A percentile compares a stretch with the other conserved stretches of the same genome.
Evolutionary conservation across 345 rosid species (phyloP).

Genomic region (Brassica napus): DNA sequence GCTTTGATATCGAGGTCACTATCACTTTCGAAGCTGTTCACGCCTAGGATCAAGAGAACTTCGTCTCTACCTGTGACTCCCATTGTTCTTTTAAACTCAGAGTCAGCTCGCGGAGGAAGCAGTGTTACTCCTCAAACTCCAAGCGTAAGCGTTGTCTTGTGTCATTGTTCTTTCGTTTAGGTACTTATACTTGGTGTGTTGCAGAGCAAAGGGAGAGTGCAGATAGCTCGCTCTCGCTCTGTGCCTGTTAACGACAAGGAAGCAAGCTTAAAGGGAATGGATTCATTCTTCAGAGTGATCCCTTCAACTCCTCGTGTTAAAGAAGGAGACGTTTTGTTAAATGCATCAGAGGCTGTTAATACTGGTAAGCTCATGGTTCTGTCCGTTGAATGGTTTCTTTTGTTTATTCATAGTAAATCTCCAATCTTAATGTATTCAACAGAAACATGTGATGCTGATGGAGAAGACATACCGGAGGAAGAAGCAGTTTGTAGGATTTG

Average conservation of each 20-base stretch:
- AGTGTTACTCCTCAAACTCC: constrained; percentile 45
- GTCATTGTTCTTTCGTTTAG: not conserved
- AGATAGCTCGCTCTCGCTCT: constrained; percentile 80
- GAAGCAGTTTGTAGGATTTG: constrained; percentile 97
- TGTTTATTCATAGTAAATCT: constrained; percentile 44
- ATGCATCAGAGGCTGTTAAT: constrained; percentile 47
- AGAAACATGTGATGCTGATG: constrained; percentile 62
- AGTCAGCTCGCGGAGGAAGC: constrained; percentile 50
- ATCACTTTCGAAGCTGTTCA: constrained; percentile 79
- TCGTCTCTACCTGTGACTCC: constrained; percentile 79
- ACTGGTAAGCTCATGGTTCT: constrained; percentile 44
- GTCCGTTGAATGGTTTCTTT: not conserved
- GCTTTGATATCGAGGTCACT: constrained; percentile 73
- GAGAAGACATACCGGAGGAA: constrained; percentile 90
- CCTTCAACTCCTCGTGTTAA: constrained; percentile 29
- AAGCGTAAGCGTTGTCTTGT: constrained; percentile 48
- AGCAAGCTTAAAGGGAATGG: not conserved
- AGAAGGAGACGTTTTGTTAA: constrained; percentile 52
- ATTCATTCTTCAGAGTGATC: not conserved
- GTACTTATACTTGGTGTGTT: constrained; percentile 33
- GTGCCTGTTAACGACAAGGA: constrained; percentile 55
- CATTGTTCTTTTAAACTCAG: constrained; percentile 45
- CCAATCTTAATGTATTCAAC: constrained; percentile 23
- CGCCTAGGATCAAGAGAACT: constrained; percentile 77
- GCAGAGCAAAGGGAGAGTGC: constrained; percentile 59